These are phyloP conservation scores for Phialophora chinensis DNA, from an alignment of 2,329 filamentous ascomycete species.

Conservation along the genomic window DNA sequence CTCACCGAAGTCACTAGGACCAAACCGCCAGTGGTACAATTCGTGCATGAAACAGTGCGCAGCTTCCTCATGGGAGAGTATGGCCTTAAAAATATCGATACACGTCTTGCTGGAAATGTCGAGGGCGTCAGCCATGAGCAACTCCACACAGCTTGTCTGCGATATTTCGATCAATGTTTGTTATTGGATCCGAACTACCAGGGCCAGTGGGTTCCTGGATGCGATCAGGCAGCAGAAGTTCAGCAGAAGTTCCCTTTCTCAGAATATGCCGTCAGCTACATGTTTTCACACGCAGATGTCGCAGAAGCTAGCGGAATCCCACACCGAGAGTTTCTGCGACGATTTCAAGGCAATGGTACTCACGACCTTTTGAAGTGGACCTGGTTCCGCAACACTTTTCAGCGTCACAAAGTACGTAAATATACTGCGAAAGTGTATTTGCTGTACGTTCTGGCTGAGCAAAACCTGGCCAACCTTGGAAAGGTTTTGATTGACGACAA, in stretches of 20 bases:
- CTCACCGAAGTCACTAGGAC: background rate
- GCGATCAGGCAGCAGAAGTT: background rate
- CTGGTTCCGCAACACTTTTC: background rate
- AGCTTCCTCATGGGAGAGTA: background rate
- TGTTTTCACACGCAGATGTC: background rate
- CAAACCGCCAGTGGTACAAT: background rate
- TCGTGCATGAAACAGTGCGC: background rate
- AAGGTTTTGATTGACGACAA: background rate
- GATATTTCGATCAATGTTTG: background rate
- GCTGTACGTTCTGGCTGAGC: background rate
- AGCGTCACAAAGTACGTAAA: background rate
- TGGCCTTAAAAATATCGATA: background rate
- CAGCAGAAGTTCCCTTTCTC: background rate
- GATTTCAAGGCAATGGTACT: background rate
- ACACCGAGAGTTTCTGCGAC: background rate
- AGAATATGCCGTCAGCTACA: background rate
- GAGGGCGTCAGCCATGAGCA: background rate
- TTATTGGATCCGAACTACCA: background rate
- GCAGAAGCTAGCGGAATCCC: background rate
- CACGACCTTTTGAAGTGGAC: background rate
- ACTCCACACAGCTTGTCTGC: background rate
- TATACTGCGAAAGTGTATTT: background rate
- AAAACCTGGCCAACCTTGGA: background rate
- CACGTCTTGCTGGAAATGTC: background rate
- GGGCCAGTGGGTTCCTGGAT: background rate